These are phyloP conservation scores for Nicotiana otophora DNA, from an alignment of 257 asterid genomes.

Conservation along the genomic window DNA sequence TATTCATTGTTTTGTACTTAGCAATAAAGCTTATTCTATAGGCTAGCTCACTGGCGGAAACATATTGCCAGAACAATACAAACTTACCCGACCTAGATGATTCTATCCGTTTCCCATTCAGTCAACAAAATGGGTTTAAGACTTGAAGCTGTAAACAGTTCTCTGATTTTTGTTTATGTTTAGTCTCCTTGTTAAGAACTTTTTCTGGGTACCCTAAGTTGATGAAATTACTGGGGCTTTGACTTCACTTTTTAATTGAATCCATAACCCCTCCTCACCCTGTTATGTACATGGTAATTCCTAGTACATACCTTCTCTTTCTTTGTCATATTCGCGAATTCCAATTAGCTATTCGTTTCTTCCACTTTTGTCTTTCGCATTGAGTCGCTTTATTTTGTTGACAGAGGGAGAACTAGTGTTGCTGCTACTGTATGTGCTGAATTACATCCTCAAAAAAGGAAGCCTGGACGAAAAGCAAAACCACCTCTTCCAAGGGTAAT, in stretches of 20 bases:
- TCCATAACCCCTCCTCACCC: background rate
- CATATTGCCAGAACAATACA: background rate
- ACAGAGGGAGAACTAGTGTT: slow-evolving; percentile 93
- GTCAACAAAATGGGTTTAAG: background rate
- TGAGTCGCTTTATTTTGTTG: slow-evolving; percentile 7
- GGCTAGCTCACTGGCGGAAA: background rate
- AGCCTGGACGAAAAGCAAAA: slow-evolving; percentile 57
- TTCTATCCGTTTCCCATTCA: background rate
- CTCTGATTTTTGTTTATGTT: background rate
- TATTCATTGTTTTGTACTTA: no score
- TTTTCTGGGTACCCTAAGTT: background rate
- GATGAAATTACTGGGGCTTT: background rate
- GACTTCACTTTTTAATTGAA: background rate
- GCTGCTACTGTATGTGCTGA: slow-evolving; percentile 54
- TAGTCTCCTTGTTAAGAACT: background rate
- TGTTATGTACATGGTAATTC: background rate
- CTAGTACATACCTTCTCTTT: background rate
- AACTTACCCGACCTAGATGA: background rate
- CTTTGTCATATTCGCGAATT: background rate
- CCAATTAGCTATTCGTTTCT: background rate
- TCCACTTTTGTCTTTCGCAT: background rate
- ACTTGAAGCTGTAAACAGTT: background rate
- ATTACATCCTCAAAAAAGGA: slow-evolving; percentile 48
- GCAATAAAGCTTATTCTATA: background rate
- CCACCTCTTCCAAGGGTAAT: slow-evolving; percentile 85